Percentiles rank a stretch among this genome's conserved stretches.
Evolutionary conservation across 768 basidiomycete genomes (phyloP).

Genomic region (Suillus lakei): DNA sequence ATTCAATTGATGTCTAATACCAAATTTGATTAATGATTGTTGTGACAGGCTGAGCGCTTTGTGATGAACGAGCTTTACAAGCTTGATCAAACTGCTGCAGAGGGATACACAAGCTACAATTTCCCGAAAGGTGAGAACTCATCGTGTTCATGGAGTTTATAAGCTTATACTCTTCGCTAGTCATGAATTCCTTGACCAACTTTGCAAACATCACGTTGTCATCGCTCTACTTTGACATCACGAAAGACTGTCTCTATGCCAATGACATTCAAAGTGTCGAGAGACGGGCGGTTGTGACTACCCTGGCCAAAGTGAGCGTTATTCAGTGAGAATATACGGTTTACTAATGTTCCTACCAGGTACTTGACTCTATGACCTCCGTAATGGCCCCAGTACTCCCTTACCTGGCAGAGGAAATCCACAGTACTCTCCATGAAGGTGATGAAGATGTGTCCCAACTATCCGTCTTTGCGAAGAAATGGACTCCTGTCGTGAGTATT

Average conservation of each 20-base stretch:
- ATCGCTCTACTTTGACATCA: conserved; percentile 89
- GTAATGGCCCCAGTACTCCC: conserved; percentile 88
- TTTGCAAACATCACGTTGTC: conserved; percentile 88
- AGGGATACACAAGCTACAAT: conserved; percentile 73
- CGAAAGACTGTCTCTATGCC: conserved; percentile 90
- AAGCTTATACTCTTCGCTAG: conserved; percentile 43
- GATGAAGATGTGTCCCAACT: conserved; percentile 28
- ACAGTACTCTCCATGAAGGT: conserved; percentile 39
- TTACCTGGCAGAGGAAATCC: conserved; percentile 89
- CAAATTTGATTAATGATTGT: background rate
- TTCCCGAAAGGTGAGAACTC: conserved; percentile 75
- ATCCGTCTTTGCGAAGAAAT: conserved; percentile 76
- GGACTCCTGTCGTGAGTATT: conserved; percentile 67
- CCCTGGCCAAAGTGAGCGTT: conserved; percentile 65
- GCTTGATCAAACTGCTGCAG: conserved; percentile 68
- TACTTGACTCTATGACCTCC: conserved; percentile 66
- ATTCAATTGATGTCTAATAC: background rate
- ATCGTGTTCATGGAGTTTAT: background rate
- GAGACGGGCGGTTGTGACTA: conserved; percentile 70
- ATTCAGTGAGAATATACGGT: background rate
- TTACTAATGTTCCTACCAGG: conserved; percentile 42
- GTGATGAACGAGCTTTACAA: conserved; percentile 83
- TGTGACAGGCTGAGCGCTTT: conserved; percentile 75
- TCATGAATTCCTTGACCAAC: conserved; percentile 69
- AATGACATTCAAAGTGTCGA: conserved; percentile 52